These are phyloP conservation scores for Russula vinacea DNA, from an alignment of 768 basidiomycete species.

Conservation along the genomic window DNA sequence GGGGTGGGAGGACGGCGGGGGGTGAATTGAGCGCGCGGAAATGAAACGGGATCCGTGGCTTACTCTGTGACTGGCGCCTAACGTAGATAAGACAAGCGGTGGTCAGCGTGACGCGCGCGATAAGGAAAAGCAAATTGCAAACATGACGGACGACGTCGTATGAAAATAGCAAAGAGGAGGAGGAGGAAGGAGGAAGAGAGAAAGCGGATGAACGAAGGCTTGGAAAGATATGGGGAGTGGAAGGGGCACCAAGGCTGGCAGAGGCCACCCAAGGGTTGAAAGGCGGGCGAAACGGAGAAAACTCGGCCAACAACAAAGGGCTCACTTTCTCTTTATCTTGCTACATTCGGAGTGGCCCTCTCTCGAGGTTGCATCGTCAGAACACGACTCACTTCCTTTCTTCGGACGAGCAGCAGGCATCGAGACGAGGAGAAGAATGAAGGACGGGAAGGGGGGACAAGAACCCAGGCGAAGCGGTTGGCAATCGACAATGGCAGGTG, in stretches of 20 bases:
- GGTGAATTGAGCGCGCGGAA: constrained; percentile 32
- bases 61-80: constrained; percentile 85
- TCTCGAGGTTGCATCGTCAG: constrained; percentile 53
- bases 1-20: background rate
- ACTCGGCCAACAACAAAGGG: constrained; percentile 46
- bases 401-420: constrained; percentile 70
- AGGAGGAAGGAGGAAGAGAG: background rate
- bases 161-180: constrained; percentile 25
- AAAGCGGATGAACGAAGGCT: background rate
- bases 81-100: constrained; percentile 36
- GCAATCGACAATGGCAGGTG: constrained; percentile 26
- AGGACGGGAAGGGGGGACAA: constrained; percentile 33
- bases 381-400: constrained; percentile 61
- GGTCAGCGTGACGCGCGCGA: constrained; percentile 36
- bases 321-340: constrained; percentile 79
- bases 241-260: constrained; percentile 23
- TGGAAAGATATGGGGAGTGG: background rate
- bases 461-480: constrained; percentile 32
- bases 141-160: constrained; percentile 38
- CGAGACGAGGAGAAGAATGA: constrained; percentile 29
- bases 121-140: constrained; percentile 33
- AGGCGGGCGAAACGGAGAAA: constrained; percentile 53
- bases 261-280: constrained; percentile 40
- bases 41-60: constrained; percentile 35
- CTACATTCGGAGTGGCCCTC: constrained; percentile 60